Conservation (phyloP, 2,329 filamentous ascomycete species). For the Penicillium polonicum region DNA sequence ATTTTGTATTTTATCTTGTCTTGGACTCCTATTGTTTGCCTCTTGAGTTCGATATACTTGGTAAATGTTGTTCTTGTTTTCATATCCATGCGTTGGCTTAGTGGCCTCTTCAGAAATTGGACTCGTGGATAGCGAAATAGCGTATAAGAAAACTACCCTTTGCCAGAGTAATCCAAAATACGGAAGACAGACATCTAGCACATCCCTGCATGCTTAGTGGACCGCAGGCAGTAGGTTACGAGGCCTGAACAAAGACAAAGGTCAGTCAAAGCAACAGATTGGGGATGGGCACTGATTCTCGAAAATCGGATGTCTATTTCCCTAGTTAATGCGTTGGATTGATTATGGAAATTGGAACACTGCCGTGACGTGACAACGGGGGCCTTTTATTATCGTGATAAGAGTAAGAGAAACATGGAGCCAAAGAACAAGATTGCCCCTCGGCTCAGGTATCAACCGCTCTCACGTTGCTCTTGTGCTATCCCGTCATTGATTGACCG, state of each 20-base stretch:
- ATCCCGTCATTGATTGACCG: conserved; percentile 19
- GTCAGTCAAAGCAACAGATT: no score
- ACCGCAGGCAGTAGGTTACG: no score
- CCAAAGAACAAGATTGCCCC: conserved; percentile 12
- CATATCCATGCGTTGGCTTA: not conserved
- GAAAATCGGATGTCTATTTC: not conserved
- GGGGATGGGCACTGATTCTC: not conserved
- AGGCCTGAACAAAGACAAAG: no score
- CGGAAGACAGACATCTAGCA: no score
- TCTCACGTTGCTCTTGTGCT: conserved; percentile 16
- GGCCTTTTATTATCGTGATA: conserved; percentile 29
- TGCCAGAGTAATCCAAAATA: no score
- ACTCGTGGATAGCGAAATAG: not conserved
- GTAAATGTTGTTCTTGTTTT: not conserved
- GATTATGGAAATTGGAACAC: not conserved
- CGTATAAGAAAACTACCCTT: no score
- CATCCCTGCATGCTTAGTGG: no score
- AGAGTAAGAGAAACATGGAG: conserved; percentile 23
- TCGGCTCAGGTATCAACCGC: conserved; percentile 13
- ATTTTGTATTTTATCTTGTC: not conserved
- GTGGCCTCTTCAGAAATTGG: not conserved
- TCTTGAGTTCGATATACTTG: not conserved
- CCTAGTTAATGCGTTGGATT: not conserved
- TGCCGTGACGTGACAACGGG: conserved; percentile 23
- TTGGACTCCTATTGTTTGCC: no score